Evolutionary conservation across 192 early-diverging fungal genomes (phyloP), one percentile per base, ranked within the genome.

Genomic region (Globomyces pollinis-pini): DNA sequence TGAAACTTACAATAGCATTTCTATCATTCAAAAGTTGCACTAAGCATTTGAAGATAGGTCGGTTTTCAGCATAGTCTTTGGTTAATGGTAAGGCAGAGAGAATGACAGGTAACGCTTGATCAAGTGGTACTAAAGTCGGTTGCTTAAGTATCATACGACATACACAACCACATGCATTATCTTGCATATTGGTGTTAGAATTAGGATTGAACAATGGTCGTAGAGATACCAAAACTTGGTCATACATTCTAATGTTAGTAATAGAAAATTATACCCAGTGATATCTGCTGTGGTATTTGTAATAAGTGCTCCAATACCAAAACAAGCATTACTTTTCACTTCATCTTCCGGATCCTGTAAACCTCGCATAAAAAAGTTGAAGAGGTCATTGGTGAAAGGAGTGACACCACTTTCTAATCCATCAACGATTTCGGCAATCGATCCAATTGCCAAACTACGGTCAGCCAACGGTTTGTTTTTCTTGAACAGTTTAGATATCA

Each of bases 381-480:
- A 77, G 38, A 95, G 52, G 0, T 73, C 73, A 12, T 42, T 38
- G 0, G 68, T 64, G 29, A 63, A 75, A 28, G 53, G 54, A 26
- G 62, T 29, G 66, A 65, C 71, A 4, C 80, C 82, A n/a, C 57
- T 56, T 50, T 83, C 78, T 34, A 90, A 62, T 24, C 86, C 86
- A 38, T 66, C 58, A n/a, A 77, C 75, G 39, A 84, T 80, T 74
- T 95, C 92, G 21, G 88, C 88, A 45, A 95, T 66, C 50, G 86
- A 90, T 8, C 92, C 92, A 38, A 91, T 81, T 6, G 90, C 88
- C 90, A 93, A 92, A 35, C 87, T 89, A 33, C 92, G 86, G 65
- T 95, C 92, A 45, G 82, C 76, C 21, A 75, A 68, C 2, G 83
- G 77, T 57, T 81, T 78, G 16, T 77, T 59, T 33, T 79, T 79